Percentiles rank a stretch among this genome's conserved stretches.
These are phyloP conservation scores for Polytrichum commune DNA, from an alignment of 225 moss, liverwort and hornwort species.

Conservation along the genomic window DNA sequence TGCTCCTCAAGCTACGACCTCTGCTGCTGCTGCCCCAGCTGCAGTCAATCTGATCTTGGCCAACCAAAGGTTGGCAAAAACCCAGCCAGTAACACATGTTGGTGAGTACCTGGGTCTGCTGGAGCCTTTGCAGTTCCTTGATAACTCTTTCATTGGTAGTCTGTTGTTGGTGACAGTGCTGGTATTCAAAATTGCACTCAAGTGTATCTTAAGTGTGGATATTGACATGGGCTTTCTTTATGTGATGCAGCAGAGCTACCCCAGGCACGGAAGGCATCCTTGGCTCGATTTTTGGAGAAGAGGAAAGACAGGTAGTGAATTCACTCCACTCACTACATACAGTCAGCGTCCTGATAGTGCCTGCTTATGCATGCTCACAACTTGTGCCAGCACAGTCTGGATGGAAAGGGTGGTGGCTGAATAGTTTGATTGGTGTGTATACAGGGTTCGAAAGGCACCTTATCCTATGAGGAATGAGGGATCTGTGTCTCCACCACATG, in stretches of 20 bases:
- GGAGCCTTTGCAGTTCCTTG: constrained; percentile 44
- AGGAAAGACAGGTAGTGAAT: constrained; percentile 70
- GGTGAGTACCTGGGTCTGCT: constrained; percentile 1
- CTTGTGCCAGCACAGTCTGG: too few relatives aligned
- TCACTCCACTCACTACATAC: background rate
- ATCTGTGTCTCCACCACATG: constrained; percentile 23
- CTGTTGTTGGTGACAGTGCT: too few relatives aligned
- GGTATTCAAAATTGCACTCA: too few relatives aligned
- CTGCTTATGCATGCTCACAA: background rate
- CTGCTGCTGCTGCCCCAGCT: constrained; percentile 16
- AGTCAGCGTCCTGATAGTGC: background rate
- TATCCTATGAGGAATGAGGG: constrained; percentile 33
- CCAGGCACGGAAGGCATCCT: constrained; percentile 83
- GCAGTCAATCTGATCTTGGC: background rate
- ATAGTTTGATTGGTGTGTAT: too few relatives aligned
- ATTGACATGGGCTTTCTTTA: too few relatives aligned
- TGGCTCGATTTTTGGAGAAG: constrained; percentile 90
- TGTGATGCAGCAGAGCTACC: constrained; percentile 42
- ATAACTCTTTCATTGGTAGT: constrained; percentile 30
- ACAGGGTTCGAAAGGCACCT: constrained; percentile 33
- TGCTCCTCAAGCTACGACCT: constrained; percentile 19
- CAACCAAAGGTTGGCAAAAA: too few relatives aligned
- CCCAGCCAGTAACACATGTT: too few relatives aligned
- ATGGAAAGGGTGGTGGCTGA: too few relatives aligned
- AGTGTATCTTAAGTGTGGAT: too few relatives aligned